Percentiles rank a stretch among this genome's conserved stretches.
These are phyloP conservation scores for Chamaenerion angustifolium DNA, from an alignment of 345 rosid genomes.

Conservation along the genomic window DNA sequence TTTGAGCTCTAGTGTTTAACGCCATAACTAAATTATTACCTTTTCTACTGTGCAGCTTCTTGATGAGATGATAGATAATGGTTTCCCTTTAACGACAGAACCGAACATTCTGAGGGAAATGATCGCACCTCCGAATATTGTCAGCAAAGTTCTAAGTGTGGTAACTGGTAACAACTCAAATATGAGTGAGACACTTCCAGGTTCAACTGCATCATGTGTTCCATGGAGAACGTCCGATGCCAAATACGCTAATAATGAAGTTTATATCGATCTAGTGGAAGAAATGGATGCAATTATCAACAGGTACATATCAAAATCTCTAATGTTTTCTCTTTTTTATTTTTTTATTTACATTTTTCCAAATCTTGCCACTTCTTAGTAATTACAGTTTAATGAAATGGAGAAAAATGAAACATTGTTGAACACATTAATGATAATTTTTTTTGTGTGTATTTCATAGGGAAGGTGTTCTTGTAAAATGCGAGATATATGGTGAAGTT, in stretches of 20 bases:
- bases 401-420: neutral
- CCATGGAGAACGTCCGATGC: slow-evolving; percentile 85
- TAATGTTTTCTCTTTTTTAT: neutral
- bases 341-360: slow-evolving; percentile 1
- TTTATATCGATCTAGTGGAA: slow-evolving; percentile 83
- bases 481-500: slow-evolving; percentile 73
- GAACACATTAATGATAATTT: neutral
- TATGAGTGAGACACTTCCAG: slow-evolving; percentile 71
- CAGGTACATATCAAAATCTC: slow-evolving; percentile 28
- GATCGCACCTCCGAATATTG: slow-evolving; percentile 89
- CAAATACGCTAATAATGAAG: slow-evolving; percentile 80
- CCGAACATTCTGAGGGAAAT: slow-evolving; percentile 80
- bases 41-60: slow-evolving; percentile 42
- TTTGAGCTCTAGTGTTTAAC: neutral
- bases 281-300: slow-evolving; percentile 85
- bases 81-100: slow-evolving; percentile 94
- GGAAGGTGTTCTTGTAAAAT: slow-evolving; percentile 52
- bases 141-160: slow-evolving; percentile 83
- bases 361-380: neutral
- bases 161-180: slow-evolving; percentile 87
- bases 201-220: slow-evolving; percentile 74
- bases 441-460: slow-evolving; percentile 17
- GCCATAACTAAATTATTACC: neutral
- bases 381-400: neutral
- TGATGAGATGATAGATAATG: slow-evolving; percentile 99